Evolutionary conservation across 2,329 filamentous ascomycete species (phyloP).

Genomic region (Neofusicoccum parvum): DNA sequence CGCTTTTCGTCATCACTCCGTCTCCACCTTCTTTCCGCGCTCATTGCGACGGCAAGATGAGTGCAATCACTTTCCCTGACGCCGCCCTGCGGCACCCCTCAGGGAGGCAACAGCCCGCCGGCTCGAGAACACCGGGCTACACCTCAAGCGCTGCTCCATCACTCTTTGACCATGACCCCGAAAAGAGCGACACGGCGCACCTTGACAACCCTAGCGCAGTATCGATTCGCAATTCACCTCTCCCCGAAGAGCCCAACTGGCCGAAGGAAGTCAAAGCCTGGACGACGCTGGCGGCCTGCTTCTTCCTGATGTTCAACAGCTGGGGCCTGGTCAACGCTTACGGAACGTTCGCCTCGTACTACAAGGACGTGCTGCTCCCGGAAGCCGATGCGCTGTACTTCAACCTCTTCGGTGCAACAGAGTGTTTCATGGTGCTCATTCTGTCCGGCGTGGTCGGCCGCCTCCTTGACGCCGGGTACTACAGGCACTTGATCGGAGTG

Average conservation of each 20-base stretch:
- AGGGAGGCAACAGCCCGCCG: not conserved
- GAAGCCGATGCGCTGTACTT: slow-evolving; percentile 44
- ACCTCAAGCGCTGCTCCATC: slow-evolving; percentile 1
- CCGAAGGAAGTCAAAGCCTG: slow-evolving; percentile 50
- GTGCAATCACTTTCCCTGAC: not conserved
- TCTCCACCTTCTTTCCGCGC: not conserved
- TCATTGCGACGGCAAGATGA: not conserved
- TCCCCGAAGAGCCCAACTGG: slow-evolving; percentile 35
- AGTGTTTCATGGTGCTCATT: slow-evolving; percentile 50
- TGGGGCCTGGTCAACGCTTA: slow-evolving; percentile 54
- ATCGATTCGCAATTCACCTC: too few relatives aligned
- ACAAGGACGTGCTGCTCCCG: slow-evolving; percentile 48
- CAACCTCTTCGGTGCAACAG: slow-evolving; percentile 52
- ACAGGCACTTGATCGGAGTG: slow-evolving; percentile 41
- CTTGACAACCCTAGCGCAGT: not conserved
- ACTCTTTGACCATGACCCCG: not conserved
- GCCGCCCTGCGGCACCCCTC: not conserved
- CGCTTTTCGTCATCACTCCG: not conserved
- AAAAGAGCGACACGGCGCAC: not conserved
- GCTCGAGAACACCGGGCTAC: not conserved
- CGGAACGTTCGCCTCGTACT: slow-evolving; percentile 54
- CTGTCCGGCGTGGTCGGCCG: slow-evolving; percentile 51
- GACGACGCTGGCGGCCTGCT: slow-evolving; percentile 48
- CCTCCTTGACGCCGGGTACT: slow-evolving; percentile 51
- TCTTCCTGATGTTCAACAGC: slow-evolving; percentile 55